Base-by-base conservation (phyloP, 2,329 filamentous ascomycete species). In the Lojkania enalia region DNA sequence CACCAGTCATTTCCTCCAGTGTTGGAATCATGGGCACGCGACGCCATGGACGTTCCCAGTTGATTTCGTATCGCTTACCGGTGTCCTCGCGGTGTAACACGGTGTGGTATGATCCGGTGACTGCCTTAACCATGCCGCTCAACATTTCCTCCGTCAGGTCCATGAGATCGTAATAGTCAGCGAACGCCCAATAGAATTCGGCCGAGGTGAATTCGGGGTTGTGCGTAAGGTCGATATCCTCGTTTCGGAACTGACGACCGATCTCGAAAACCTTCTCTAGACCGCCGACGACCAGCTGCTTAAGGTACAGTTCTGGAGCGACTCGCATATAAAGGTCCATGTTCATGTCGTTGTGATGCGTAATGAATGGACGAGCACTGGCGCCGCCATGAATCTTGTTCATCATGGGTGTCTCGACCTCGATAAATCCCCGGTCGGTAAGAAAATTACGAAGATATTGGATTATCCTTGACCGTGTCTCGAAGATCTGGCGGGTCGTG, bases 181-280 rank as follows among this genome's bases (percentile, higher is more conserved):
- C 71, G 44, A 71, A 97, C 3, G 94, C 92, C 82, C 88, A 85
- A 74, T 99, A 99, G 75, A 97, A 97, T 72, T 99, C 94, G 71
- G 90, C 89, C 19, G 90, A 95, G 32, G 94, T 99, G 77, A 99
- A 99, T 70, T 99, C 94, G 29, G 88, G 94, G 77, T 97, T 99
- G 79, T 99, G 94, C 5, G 94, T 99, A 39, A 94, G 77, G 69
- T 95, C 90, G 54, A 90, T 86, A 48, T 87, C 86, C 72, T 96
- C 91, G 66, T 99, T 99, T 62, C 94, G 80, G 82, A 99, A 99
- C 69, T 95, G 90, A 56, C 90, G 86, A 54, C 94, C 94, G 52
- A 99, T 84, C 71, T 99, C 94, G 73, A 96, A 99, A 12, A 99
- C 94, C 61, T 88, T 84, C 76, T 96, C 89, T 31, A 97, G 80